These are phyloP conservation scores for Boletales sp. DNA, from an alignment of 768 basidiomycete species.

Conservation along the genomic window DNA sequence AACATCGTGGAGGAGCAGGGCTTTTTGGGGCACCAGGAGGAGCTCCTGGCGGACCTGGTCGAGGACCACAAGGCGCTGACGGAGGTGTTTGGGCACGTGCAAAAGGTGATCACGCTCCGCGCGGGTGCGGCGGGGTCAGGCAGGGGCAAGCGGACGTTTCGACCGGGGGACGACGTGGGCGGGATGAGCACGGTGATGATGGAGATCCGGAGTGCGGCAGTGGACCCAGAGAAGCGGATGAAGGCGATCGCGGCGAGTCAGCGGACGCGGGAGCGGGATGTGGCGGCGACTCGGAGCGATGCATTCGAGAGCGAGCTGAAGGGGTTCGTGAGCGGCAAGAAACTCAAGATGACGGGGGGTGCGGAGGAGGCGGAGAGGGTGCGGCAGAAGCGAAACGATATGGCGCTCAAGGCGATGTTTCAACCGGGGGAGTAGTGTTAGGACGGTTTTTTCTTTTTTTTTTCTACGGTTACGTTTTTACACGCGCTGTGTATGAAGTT, in stretches of 20 bases:
- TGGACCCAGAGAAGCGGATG: slow-evolving; percentile 80
- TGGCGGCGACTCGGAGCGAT: slow-evolving; percentile 67
- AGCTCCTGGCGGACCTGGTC: slow-evolving; percentile 80
- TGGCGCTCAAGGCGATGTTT: slow-evolving; percentile 90
- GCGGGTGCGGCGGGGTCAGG: slow-evolving; percentile 37
- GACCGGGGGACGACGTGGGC: slow-evolving; percentile 61
- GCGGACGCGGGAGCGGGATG: slow-evolving; percentile 73
- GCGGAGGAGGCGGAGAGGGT: slow-evolving; percentile 89
- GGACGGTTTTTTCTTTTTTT: too few relatives aligned
- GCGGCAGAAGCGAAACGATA: slow-evolving; percentile 78
- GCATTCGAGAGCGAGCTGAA: slow-evolving; percentile 81
- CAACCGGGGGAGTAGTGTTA: slow-evolving; percentile 13
- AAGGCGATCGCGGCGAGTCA: slow-evolving; percentile 92
- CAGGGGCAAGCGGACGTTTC: slow-evolving; percentile 49
- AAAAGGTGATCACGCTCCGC: slow-evolving; percentile 78
- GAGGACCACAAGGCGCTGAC: slow-evolving; percentile 90
- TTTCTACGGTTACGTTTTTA: too few relatives aligned
- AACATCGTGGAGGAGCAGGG: slow-evolving; percentile 98
- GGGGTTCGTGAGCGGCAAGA: slow-evolving; percentile 85
- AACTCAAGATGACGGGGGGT: slow-evolving; percentile 93
- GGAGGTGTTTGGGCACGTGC: slow-evolving; percentile 86
- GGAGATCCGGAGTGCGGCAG: slow-evolving; percentile 80
- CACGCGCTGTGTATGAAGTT: too few relatives aligned
- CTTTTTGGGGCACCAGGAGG: slow-evolving; percentile 89
- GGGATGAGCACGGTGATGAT: slow-evolving; percentile 80